phyloP scores from a whole-genome alignment of 495 filamentous ascomycete genomes.

The Neurospora sp. region DNA sequence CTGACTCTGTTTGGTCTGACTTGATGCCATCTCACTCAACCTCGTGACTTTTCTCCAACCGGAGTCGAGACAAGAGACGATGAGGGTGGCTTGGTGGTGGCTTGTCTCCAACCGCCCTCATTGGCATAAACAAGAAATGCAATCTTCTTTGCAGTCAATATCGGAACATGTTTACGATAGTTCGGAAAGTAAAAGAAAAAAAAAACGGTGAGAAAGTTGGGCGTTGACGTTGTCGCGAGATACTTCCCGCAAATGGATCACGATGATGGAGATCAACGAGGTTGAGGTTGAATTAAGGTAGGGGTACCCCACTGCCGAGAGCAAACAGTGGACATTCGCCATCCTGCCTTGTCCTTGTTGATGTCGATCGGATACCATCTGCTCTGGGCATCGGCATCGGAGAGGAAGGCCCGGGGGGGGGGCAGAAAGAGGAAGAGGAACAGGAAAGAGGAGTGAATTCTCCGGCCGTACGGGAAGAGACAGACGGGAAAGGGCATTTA shows the following conservation, averaged over 20 bases:
- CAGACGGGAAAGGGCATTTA: background rate
- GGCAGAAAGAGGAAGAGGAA: background rate
- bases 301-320: background rate
- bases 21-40: background rate
- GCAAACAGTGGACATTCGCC: background rate
- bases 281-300: background rate
- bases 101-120: background rate
- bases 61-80: background rate
- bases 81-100: background rate
- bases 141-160: background rate
- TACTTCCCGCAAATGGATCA: background rate
- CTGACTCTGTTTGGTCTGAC: background rate
- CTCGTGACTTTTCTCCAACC: background rate
- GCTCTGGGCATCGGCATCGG: background rate
- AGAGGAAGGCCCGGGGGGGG: too few species aligned
- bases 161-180: background rate
- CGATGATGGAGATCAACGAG: background rate
- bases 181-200: background rate
- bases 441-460: background rate
- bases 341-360: background rate
- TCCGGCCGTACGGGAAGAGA: background rate
- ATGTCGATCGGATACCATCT: background rate
- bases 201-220: background rate
- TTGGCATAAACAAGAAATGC: background rate
- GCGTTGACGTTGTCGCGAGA: background rate